Evolutionary conservation across 768 basidiomycete species (phyloP).

Genomic region (Dioszegia aurantiaca): DNA sequence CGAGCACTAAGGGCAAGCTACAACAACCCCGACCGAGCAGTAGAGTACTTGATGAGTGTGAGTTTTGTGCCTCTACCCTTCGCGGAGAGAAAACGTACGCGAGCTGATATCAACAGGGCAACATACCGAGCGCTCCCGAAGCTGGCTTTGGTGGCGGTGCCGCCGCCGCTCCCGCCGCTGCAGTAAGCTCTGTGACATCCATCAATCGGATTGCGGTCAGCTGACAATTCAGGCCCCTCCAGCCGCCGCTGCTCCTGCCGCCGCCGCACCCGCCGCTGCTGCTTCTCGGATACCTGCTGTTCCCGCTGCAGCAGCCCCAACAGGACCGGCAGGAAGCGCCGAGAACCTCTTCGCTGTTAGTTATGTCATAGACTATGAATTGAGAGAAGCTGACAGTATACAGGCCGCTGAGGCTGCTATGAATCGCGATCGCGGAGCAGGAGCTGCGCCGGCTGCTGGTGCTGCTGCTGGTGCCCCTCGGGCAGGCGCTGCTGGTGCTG

Average conservation of each 20-base stretch:
- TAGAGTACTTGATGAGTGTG: constrained; percentile 95
- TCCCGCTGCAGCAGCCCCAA: constrained; percentile 49
- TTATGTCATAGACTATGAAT: background rate
- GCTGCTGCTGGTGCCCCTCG: constrained; percentile 51
- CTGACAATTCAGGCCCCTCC: constrained; percentile 7
- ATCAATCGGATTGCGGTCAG: background rate
- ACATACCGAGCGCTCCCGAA: constrained; percentile 31
- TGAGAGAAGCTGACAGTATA: background rate
- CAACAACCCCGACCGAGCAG: constrained; percentile 96
- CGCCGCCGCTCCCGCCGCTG: constrained; percentile 4
- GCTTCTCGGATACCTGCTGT: constrained; percentile 45
- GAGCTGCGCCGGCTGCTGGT: constrained; percentile 46
- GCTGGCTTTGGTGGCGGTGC: constrained; percentile 12
- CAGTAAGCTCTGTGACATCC: background rate
- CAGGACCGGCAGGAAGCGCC: constrained; percentile 54
- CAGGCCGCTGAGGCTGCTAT: constrained; percentile 51
- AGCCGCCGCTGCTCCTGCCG: constrained; percentile 47
- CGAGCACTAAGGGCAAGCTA: constrained; percentile 85
- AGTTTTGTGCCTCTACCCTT: constrained; percentile 39
- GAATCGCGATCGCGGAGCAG: constrained; percentile 51
- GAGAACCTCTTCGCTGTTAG: constrained; percentile 85
- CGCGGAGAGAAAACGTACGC: background rate
- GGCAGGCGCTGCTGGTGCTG: constrained; percentile 52
- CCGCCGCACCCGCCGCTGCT: constrained; percentile 54
- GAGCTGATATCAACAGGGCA: constrained; percentile 27